Evolutionary conservation across 371 early-diverging fungal species (phyloP).

Genomic region (Circinella minor): DNA sequence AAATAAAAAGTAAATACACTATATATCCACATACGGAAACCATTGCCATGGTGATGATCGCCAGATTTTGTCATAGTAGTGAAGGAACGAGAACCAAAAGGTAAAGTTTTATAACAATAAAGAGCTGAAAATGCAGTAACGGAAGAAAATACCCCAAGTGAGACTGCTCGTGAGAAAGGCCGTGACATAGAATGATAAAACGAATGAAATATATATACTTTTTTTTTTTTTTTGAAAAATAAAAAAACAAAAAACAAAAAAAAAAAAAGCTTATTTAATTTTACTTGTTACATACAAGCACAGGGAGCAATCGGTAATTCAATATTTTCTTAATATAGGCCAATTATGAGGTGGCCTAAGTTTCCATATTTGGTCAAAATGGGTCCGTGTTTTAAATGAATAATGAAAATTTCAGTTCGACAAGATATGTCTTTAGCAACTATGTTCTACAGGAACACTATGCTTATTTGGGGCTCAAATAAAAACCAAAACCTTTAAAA

Average conservation of each 20-base stretch:
- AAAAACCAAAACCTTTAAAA: too few species aligned
- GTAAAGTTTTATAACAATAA: slow-evolving; percentile 1
- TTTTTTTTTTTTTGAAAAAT: too few species aligned
- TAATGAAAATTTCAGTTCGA: too few species aligned
- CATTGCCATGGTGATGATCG: slow-evolving; percentile 9
- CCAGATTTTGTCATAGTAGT: neutral
- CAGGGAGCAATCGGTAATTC: too few species aligned
- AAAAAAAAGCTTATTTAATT: too few species aligned
- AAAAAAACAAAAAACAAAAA: neutral
- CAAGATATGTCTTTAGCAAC: too few species aligned
- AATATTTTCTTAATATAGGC: neutral
- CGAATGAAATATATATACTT: neutral
- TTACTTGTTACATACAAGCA: too few species aligned
- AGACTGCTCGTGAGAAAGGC: neutral
- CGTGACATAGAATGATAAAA: slow-evolving; percentile 1
- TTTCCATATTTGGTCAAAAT: neutral
- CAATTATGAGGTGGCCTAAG: neutral
- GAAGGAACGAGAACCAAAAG: neutral
- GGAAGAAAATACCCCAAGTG: neutral
- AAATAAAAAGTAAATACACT: neutral
- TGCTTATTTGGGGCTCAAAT: too few species aligned
- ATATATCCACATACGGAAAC: neutral
- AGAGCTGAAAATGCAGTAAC: neutral
- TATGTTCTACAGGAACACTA: too few species aligned
- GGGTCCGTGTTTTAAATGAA: too few species aligned